Conservation (phyloP, 768 basidiomycete species). For the Collybiopsis confluens region DNA sequence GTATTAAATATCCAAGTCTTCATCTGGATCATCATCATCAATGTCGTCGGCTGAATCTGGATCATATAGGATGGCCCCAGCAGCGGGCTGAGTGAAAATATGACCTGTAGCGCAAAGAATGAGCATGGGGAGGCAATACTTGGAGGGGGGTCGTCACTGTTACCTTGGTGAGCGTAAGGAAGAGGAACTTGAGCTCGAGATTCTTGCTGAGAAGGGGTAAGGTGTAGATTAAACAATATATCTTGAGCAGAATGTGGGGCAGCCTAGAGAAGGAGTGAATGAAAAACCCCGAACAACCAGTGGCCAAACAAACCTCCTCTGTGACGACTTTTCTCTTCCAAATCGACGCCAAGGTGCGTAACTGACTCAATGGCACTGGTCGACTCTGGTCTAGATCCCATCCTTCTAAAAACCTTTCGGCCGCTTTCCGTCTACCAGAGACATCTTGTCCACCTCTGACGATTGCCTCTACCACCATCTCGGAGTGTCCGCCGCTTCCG, state of each 20-base stretch:
- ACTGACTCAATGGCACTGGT: constrained; percentile 43
- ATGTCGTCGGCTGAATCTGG: constrained; percentile 93
- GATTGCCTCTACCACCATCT: constrained; percentile 62
- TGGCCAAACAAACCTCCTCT: constrained; percentile 23
- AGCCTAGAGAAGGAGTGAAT: constrained; percentile 19
- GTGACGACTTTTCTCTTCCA: constrained; percentile 32
- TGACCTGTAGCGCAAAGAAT: constrained; percentile 2
- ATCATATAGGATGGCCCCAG: constrained; percentile 73
- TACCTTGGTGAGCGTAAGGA: constrained; percentile 88
- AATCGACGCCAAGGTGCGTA: constrained; percentile 49
- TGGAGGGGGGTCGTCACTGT: constrained; percentile 9
- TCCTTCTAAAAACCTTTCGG: constrained; percentile 62
- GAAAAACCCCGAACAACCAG: background rate
- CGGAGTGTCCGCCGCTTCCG: constrained; percentile 40
- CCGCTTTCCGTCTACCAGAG: constrained; percentile 43
- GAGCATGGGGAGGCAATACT: no score
- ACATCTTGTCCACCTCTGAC: constrained; percentile 39
- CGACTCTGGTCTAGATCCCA: constrained; percentile 39
- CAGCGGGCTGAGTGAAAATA: constrained; percentile 3
- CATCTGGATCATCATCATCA: constrained; percentile 95
- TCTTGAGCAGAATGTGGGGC: constrained; percentile 60
- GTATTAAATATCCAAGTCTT: constrained; percentile 80
- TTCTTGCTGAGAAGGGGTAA: constrained; percentile 78
- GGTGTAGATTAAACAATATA: constrained; percentile 82
- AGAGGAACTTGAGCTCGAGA: constrained; percentile 80